These are phyloP conservation scores for Alternaria arbusti DNA, from an alignment of 2,329 filamentous ascomycete species.

Conservation along the genomic window DNA sequence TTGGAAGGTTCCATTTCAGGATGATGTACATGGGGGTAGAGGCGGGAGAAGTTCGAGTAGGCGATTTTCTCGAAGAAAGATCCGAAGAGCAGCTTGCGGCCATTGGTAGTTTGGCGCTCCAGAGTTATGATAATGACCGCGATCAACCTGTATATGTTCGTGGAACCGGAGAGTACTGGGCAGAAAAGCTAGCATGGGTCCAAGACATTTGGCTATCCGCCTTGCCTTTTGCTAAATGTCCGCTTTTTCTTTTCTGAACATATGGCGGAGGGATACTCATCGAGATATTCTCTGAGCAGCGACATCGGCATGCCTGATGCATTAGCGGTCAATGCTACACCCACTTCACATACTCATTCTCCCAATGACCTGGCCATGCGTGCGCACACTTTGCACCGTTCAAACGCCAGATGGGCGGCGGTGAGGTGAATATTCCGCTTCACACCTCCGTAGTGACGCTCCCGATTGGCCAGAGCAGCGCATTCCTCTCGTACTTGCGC, in stretches of 20 bases:
- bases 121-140: neutral
- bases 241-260: neutral
- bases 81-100: neutral
- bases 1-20: neutral
- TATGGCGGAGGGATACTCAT: neutral
- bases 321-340: neutral
- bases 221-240: neutral
- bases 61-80: neutral
- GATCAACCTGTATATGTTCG: neutral
- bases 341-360: too few species aligned
- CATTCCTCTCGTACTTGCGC: neutral
- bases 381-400: neutral
- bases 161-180: neutral
- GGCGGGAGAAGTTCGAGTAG: neutral
- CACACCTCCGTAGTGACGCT: neutral
- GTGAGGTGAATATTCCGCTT: neutral
- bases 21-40: neutral
- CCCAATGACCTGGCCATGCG: neutral
- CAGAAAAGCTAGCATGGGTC: neutral
- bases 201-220: neutral
- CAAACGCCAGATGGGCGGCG: slow-evolving; percentile 4
- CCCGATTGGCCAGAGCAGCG: neutral
- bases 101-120: neutral
- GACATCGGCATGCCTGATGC: neutral
- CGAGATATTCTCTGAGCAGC: neutral